phyloP scores from a whole-genome alignment of 257 asterid genomes.

The Fraxinus anomala region DNA sequence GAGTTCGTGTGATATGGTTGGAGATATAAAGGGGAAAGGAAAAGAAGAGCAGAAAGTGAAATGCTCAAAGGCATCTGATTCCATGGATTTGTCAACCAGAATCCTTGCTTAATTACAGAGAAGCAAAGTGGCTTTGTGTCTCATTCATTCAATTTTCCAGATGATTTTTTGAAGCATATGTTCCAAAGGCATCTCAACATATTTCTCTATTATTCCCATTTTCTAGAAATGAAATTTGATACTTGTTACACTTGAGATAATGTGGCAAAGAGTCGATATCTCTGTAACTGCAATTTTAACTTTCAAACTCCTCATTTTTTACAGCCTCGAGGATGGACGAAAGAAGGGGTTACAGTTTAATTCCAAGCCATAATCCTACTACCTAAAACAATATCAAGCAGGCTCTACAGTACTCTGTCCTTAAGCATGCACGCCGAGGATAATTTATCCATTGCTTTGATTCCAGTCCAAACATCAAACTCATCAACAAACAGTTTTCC shows the following conservation, averaged over 20 bases:
- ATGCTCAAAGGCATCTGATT: slow-evolving; percentile 41
- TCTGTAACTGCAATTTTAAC: not conserved
- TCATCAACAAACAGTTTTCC: too few species aligned
- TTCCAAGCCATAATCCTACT: not conserved
- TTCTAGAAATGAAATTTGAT: slow-evolving; percentile 4
- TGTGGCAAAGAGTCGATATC: not conserved
- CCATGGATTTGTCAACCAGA: slow-evolving; percentile 29
- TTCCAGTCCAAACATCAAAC: too few species aligned
- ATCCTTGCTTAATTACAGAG: slow-evolving; percentile 1
- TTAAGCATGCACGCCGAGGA: not conserved
- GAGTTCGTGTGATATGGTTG: slow-evolving; percentile 24
- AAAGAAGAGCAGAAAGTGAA: slow-evolving; percentile 23
- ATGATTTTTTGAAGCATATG: slow-evolving; percentile 24
- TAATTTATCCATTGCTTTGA: slow-evolving; percentile 36
- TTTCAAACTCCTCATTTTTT: not conserved
- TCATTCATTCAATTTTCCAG: slow-evolving; percentile 20
- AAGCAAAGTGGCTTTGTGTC: slow-evolving; percentile 33
- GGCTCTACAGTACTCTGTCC: too few species aligned
- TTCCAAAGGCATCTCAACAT: slow-evolving; percentile 37
- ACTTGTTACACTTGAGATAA: not conserved
- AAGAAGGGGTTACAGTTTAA: not conserved
- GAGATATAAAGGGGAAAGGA: slow-evolving; percentile 22
- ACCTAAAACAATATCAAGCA: too few species aligned
- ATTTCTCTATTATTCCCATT: slow-evolving; percentile 33
- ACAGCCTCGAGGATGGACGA: not conserved